These are phyloP conservation scores for Cladophialophora immunda DNA, from an alignment of 2,329 filamentous ascomycete species.

Conservation along the genomic window DNA sequence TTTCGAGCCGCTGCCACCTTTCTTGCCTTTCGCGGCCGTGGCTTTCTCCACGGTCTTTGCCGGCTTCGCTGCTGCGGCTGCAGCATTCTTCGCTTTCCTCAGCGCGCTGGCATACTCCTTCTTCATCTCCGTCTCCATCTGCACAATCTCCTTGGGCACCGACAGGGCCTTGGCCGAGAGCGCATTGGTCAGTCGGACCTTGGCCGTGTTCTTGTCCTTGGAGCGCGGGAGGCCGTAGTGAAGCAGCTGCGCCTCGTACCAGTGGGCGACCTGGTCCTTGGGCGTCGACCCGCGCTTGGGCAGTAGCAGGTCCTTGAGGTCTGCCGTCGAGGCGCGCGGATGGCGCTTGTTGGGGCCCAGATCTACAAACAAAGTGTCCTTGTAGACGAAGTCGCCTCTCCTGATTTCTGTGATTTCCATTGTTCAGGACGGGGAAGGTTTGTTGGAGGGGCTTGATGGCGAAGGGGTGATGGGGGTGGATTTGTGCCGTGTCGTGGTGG, in stretches of 20 bases:
- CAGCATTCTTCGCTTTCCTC: constrained; percentile 51
- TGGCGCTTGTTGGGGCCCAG: constrained; percentile 56
- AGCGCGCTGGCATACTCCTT: constrained; percentile 60
- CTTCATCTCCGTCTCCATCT: constrained; percentile 64
- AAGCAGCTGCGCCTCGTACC: constrained; percentile 69
- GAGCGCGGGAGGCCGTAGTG: constrained; percentile 68
- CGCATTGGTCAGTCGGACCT: constrained; percentile 67
- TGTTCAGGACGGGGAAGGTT: not conserved
- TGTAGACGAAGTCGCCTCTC: constrained; percentile 35
- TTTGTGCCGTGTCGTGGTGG: too few species aligned
- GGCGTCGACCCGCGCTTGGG: constrained; percentile 26
- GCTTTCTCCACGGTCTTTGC: not conserved
- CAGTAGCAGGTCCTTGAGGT: constrained; percentile 57
- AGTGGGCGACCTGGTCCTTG: constrained; percentile 66
- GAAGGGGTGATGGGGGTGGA: not conserved
- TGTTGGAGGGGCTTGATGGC: not conserved
- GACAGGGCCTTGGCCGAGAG: constrained; percentile 58
- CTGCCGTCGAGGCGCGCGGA: constrained; percentile 54
- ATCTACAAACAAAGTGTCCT: constrained; percentile 56
- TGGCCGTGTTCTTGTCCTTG: constrained; percentile 66
- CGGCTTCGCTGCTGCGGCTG: constrained; percentile 16
- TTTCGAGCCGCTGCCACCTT: not conserved
- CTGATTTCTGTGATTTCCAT: constrained; percentile 29
- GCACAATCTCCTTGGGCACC: constrained; percentile 59
- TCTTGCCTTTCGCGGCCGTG: constrained; percentile 21